Conservation (phyloP, 495 filamentous ascomycete species). For the Neurospora africana region DNA sequence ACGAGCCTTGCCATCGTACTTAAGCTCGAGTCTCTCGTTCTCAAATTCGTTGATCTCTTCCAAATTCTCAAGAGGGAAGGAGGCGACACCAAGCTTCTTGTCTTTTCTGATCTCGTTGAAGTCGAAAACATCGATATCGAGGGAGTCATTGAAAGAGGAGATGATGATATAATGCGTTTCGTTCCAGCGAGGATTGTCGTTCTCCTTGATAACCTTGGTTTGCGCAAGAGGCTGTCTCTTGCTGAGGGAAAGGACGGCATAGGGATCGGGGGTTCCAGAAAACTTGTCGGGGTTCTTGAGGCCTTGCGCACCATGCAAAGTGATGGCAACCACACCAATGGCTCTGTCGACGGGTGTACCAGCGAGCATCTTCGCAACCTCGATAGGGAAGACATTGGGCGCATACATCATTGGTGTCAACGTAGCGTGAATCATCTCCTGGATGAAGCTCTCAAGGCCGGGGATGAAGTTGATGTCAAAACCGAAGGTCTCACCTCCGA, state of each 20-base stretch:
- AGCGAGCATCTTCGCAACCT: constrained; percentile 97
- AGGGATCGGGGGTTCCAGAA: constrained; percentile 87
- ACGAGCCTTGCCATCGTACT: constrained; percentile 70
- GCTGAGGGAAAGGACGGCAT: constrained; percentile 79
- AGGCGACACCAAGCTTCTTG: constrained; percentile 81
- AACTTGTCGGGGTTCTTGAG: constrained; percentile 94
- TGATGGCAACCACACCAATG: constrained; percentile 87
- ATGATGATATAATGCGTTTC: constrained; percentile 93
- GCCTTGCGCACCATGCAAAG: constrained; percentile 78
- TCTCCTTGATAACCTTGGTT: constrained; percentile 82
- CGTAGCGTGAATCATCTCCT: constrained; percentile 89
- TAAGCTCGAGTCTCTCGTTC: constrained; percentile 73
- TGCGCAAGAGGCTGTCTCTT: constrained; percentile 65
- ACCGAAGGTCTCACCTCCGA: constrained; percentile 88
- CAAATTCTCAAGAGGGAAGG: constrained; percentile 72
- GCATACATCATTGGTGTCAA: constrained; percentile 93
- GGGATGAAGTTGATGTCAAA: constrained; percentile 99
- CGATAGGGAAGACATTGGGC: constrained; percentile 95
- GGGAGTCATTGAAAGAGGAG: constrained; percentile 72
- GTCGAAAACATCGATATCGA: constrained; percentile 78
- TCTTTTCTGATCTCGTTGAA: constrained; percentile 95
- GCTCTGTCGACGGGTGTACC: constrained; percentile 90
- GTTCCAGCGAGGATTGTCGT: constrained; percentile 81
- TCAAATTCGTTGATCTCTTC: constrained; percentile 68
- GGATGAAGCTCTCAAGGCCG: constrained; percentile 83